Conservation (phyloP, 768 basidiomycete species). For the Tylopilus subfusipes region DNA sequence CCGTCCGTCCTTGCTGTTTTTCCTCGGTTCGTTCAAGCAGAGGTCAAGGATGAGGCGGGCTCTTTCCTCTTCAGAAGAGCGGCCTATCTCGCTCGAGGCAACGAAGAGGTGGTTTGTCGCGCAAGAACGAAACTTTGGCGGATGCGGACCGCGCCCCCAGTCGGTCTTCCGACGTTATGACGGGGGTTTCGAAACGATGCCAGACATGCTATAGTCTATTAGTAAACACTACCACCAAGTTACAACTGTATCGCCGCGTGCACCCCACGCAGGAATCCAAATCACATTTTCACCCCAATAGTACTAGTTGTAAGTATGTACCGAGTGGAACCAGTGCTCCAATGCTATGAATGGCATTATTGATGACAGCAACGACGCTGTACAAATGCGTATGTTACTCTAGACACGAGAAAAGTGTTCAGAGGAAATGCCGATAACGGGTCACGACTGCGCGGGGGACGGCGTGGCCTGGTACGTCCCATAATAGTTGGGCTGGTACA, state of each 20-base stretch:
- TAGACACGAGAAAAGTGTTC: slow-evolving; percentile 5
- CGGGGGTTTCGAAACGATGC: background rate
- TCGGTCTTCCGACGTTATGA: background rate
- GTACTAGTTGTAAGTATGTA: background rate
- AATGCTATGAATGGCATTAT: slow-evolving; percentile 16
- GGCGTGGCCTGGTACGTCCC: slow-evolving; percentile 32
- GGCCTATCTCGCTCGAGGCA: slow-evolving; percentile 20
- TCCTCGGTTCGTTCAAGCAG: slow-evolving; percentile 2
- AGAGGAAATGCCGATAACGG: background rate
- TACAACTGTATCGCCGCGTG: background rate
- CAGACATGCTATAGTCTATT: background rate
- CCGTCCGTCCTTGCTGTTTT: slow-evolving; percentile 13
- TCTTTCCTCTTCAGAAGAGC: slow-evolving; percentile 30
- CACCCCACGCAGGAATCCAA: no score
- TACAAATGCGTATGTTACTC: slow-evolving; percentile 18
- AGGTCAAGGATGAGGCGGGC: slow-evolving; percentile 12
- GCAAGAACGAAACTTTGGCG: slow-evolving; percentile 17
- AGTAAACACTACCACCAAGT: background rate
- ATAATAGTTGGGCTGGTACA: slow-evolving; percentile 32
- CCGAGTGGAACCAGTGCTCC: background rate
- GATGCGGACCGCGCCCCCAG: background rate
- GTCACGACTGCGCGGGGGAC: slow-evolving; percentile 31
- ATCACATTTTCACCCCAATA: background rate
- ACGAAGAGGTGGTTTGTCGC: slow-evolving; percentile 31
- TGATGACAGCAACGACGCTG: slow-evolving; percentile 12